A percentile compares a stretch with the other conserved stretches of the same genome.
Evolutionary conservation across 2,329 filamentous ascomycete genomes (phyloP).

Genomic region (Teratosphaeria nubilosa): DNA sequence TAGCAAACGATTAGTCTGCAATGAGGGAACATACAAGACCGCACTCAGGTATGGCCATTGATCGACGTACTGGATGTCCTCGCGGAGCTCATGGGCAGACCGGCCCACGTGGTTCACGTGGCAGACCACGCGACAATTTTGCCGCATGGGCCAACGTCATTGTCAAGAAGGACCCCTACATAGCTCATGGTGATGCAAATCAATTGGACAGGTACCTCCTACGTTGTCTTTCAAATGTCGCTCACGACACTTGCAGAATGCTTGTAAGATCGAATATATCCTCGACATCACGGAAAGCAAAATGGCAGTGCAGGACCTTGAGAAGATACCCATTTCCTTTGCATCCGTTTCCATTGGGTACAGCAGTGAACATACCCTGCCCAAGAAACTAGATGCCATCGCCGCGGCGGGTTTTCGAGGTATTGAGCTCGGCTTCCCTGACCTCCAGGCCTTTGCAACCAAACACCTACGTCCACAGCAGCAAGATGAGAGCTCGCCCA

Average conservation of each 20-base stretch:
- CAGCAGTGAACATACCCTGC: slow-evolving; percentile 42
- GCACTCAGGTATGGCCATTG: not conserved
- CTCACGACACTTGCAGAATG: not conserved
- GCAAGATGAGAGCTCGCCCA: slow-evolving; percentile 3
- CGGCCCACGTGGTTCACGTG: not conserved
- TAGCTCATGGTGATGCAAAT: not conserved
- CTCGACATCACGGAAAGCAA: not conserved
- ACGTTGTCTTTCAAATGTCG: not conserved
- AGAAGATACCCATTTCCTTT: slow-evolving; percentile 41
- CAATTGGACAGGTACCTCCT: not conserved
- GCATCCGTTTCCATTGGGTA: slow-evolving; percentile 48
- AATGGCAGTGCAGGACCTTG: slow-evolving; percentile 3
- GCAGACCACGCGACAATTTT: not conserved
- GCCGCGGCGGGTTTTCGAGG: slow-evolving; percentile 55
- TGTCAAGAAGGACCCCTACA: not conserved
- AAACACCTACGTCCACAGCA: slow-evolving; percentile 35
- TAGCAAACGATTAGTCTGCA: too few relatives aligned
- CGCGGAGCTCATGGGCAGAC: too few relatives aligned
- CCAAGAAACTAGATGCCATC: slow-evolving; percentile 52
- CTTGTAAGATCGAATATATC: not conserved
- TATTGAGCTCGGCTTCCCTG: slow-evolving; percentile 66
- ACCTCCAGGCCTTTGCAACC: slow-evolving; percentile 55
- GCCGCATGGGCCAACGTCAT: not conserved
- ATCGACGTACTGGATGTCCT: not conserved
- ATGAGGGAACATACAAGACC: not conserved